Evolutionary conservation across 306 rosid genomes (phyloP), one percentile per base, ranked within the genome.

Genomic region (Hippophae gyantsensis): DNA sequence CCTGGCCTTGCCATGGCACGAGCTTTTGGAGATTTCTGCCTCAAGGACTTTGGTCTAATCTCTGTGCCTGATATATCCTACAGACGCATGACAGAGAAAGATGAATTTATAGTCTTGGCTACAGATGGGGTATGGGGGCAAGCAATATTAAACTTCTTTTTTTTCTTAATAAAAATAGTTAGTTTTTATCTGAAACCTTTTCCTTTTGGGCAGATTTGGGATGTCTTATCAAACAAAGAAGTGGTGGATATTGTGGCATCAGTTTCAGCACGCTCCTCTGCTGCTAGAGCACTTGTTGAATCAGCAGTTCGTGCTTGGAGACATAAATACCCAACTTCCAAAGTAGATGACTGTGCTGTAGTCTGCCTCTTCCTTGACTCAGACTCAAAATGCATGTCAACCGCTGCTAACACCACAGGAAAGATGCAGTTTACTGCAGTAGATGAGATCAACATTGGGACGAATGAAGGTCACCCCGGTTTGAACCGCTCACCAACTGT

Each of bases 1-100:
- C 99, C 99, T 14, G 99, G 99, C 67, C 95, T 93, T 61, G 99
- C 99, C 79, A 93, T 93, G 99, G 99, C 99, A 14, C 79, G 99
- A 41, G 99, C 99, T 48, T 89, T 93, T 62, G 99, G 99, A 56
- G 99, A 93, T 74, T 93, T 93, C 75, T 93, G 99, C 70, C 94
- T 93, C 48, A 93, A 93, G 76, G 99, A 93, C 81, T 93, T 80
- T 12, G 99, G 99, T 65, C 76, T 93, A 41, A 93, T 93, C 77
- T 86, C 99, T 60, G 94, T 93, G 50, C 99, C 99, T 40, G 99
- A 88, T 51, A 52, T 93, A 58, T 84, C 99, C 26, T 81, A 79
- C 62, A 63, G 90, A 12, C 69, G 79, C 4, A 78, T 86, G 69
- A 82, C 79, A 0, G 95, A 84, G 62, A 86, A 74, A 68, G 99